Conservation (phyloP, 2,329 filamentous ascomycete species). For the Cadophora gregata region DNA sequence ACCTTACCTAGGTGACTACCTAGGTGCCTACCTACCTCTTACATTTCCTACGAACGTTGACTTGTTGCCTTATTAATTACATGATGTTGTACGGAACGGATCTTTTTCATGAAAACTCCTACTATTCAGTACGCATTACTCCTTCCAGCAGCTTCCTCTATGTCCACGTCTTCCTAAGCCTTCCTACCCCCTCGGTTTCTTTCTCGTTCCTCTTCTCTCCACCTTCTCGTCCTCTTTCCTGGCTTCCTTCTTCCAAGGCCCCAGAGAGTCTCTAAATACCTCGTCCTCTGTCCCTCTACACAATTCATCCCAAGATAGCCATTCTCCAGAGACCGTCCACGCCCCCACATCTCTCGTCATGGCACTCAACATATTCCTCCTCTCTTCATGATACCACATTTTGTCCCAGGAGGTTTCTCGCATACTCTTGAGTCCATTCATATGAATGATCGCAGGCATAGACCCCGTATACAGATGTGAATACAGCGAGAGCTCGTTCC, state of each 20-base stretch:
- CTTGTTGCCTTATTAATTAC: too few species aligned
- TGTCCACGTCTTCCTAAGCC: too few species aligned
- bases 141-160: too few species aligned
- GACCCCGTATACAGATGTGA: neutral
- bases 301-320: slow-evolving; percentile 7
- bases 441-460: slow-evolving; percentile 1
- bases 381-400: slow-evolving; percentile 13
- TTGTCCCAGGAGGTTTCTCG: neutral
- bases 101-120: too few species aligned
- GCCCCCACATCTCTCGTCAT: neutral
- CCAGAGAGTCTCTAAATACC: neutral
- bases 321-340: neutral
- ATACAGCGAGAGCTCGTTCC: neutral
- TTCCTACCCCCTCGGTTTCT: neutral
- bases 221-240: neutral
- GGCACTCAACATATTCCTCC: slow-evolving; percentile 1
- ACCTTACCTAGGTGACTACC: too few species aligned
- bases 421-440: slow-evolving; percentile 1
- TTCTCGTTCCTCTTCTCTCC: neutral
- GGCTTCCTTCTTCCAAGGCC: neutral
- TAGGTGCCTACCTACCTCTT: too few species aligned
- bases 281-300: slow-evolving; percentile 4
- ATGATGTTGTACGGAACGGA: too few species aligned
- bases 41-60: too few species aligned
- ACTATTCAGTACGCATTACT: too few species aligned